These are phyloP conservation scores for Sugiyamaella castrensis DNA, from an alignment of 1,139 yeast species.

Conservation along the genomic window DNA sequence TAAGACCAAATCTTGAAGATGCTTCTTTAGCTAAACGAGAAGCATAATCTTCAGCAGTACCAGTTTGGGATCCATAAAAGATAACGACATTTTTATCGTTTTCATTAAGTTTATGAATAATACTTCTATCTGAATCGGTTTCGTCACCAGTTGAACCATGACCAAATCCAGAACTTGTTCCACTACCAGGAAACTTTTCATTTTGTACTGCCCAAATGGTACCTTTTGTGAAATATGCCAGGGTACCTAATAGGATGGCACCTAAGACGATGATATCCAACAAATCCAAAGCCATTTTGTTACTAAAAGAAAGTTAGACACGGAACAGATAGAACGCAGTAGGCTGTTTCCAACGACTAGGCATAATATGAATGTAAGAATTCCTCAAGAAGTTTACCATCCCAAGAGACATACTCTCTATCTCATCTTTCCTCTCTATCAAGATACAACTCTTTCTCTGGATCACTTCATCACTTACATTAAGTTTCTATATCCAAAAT, in stretches of 20 bases:
- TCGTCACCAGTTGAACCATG: slow-evolving; percentile 30
- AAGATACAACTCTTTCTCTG: no score
- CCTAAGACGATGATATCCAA: slow-evolving; percentile 69
- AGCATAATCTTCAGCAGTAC: slow-evolving; percentile 98
- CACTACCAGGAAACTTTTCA: slow-evolving; percentile 30
- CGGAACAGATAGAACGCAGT: neutral
- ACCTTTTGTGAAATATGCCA: slow-evolving; percentile 67
- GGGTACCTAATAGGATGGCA: slow-evolving; percentile 60
- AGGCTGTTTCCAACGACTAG: neutral
- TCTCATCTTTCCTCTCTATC: no score
- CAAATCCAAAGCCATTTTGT: slow-evolving; percentile 47
- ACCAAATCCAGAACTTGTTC: slow-evolving; percentile 37
- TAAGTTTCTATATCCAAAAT: no score
- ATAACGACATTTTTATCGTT: slow-evolving; percentile 74
- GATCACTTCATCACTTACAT: no score
- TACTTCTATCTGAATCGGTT: slow-evolving; percentile 43
- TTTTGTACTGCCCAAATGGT: slow-evolving; percentile 47
- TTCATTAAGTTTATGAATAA: slow-evolving; percentile 58
- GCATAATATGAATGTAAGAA: neutral
- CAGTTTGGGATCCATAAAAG: slow-evolving; percentile 96
- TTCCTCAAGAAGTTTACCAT: no score
- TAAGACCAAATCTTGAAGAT: slow-evolving; percentile 73
- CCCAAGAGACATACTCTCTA: no score
- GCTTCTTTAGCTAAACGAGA: slow-evolving; percentile 87
- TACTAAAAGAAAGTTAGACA: neutral